phyloP scores from a whole-genome alignment of 352 stramenopile genomes.

The Plasmopara muralis region DNA sequence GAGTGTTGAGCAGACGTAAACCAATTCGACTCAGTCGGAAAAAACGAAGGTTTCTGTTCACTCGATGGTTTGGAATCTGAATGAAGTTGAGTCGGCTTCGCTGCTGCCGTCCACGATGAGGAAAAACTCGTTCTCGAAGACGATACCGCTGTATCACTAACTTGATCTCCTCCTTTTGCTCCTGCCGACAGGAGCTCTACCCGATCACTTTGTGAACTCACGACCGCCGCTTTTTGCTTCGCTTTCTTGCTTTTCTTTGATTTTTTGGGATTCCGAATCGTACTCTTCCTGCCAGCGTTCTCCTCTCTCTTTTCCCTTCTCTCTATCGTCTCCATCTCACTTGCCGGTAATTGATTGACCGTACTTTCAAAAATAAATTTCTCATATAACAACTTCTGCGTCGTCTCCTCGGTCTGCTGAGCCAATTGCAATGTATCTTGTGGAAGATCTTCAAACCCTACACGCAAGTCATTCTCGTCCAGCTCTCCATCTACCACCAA shows the following conservation, averaged over 20 bases:
- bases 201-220: not conserved
- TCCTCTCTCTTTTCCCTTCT: slow-evolving; percentile 4
- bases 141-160: not conserved
- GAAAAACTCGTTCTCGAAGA: too few species aligned
- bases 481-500: slow-evolving; percentile 79
- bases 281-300: slow-evolving; percentile 34
- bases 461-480: slow-evolving; percentile 54
- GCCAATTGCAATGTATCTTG: slow-evolving; percentile 53
- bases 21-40: slow-evolving; percentile 16
- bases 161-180: slow-evolving; percentile 1
- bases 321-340: slow-evolving; percentile 7
- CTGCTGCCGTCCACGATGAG: too few species aligned
- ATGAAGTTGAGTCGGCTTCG: too few species aligned
- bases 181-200: slow-evolving; percentile 4
- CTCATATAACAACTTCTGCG: slow-evolving; percentile 63
- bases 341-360: slow-evolving; percentile 27
- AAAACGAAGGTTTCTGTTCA: slow-evolving; percentile 7
- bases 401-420: slow-evolving; percentile 36
- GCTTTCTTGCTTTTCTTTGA: slow-evolving; percentile 2
- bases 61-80: not conserved
- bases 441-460: slow-evolving; percentile 54
- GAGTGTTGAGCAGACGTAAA: slow-evolving; percentile 25
- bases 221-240: slow-evolving; percentile 5
- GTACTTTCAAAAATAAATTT: slow-evolving; percentile 86
- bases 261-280: slow-evolving; percentile 10